These are phyloP conservation scores for Coemansia sp. DNA, from an alignment of 192 early-diverging fungal species.

Conservation along the genomic window DNA sequence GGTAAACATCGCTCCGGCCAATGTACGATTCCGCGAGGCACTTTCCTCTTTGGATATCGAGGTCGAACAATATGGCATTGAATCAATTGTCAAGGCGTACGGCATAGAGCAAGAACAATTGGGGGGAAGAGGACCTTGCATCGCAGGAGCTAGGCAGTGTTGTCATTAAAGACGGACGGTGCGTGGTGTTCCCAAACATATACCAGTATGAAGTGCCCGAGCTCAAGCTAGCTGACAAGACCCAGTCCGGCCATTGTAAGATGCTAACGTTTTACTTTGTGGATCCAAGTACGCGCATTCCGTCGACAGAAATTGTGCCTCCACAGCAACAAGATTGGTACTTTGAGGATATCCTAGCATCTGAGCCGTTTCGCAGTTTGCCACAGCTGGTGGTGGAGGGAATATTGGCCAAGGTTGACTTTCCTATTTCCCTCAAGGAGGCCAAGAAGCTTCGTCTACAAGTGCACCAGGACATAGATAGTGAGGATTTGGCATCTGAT, in stretches of 20 bases:
- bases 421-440: conserved; percentile 37
- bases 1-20: conserved; percentile 15
- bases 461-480: too few species aligned
- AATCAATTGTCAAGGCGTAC: background rate
- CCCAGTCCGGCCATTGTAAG: conserved; percentile 58
- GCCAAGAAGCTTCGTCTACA: conserved; percentile 41
- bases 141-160: conserved; percentile 44
- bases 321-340: conserved; percentile 57
- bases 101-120: conserved; percentile 16
- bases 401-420: conserved; percentile 18
- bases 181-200: conserved; percentile 64
- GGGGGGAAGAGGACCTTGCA: too few species aligned
- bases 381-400: conserved; percentile 16
- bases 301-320: conserved; percentile 56
- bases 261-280: conserved; percentile 68
- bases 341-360: background rate
- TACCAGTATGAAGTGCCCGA: conserved; percentile 61
- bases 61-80: background rate
- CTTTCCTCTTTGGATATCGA: background rate
- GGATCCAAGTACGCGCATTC: conserved; percentile 48
- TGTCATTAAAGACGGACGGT: conserved; percentile 50
- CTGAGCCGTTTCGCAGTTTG: conserved; percentile 1
- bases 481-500: too few species aligned
- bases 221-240: conserved; percentile 55
- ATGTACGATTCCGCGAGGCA: conserved; percentile 19